These are phyloP conservation scores for Cryptosporidium tyzzeri DNA, from an alignment of 169 alveolate genomes.

Conservation along the genomic window DNA sequence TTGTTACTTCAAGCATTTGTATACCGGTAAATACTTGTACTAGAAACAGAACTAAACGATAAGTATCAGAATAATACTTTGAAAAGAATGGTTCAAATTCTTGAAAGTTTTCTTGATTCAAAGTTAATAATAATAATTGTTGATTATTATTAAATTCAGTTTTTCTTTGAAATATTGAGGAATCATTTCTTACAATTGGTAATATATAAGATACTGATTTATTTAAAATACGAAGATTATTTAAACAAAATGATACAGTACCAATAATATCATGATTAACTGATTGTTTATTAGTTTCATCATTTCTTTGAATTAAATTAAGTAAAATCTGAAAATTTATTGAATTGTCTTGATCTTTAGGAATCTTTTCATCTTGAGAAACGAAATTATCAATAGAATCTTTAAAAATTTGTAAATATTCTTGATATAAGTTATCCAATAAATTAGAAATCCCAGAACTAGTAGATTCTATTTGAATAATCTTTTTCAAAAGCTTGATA, in stretches of 20 bases:
- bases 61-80: constrained; percentile 7
- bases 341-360: neutral
- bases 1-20: neutral
- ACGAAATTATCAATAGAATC: neutral
- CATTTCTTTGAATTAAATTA: neutral
- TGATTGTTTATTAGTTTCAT: neutral
- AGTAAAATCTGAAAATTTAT: neutral
- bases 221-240: constrained; percentile 26
- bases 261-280: neutral
- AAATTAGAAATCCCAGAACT: neutral
- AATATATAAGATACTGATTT: constrained; percentile 26
- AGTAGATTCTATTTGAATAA: neutral
- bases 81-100: constrained; percentile 45
- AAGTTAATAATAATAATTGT: neutral
- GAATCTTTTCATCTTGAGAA: neutral
- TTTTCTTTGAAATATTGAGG: neutral
- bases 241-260: constrained; percentile 29
- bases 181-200: neutral
- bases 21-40: constrained; percentile 12
- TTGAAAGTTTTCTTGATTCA: neutral
- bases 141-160: neutral
- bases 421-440: neutral
- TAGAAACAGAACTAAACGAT: constrained; percentile 4
- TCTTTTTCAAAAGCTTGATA: neutral
- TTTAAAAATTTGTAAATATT: neutral